phyloP scores from a whole-genome alignment of 495 filamentous ascomycete species.

The Aspergillus olivimuriae region DNA sequence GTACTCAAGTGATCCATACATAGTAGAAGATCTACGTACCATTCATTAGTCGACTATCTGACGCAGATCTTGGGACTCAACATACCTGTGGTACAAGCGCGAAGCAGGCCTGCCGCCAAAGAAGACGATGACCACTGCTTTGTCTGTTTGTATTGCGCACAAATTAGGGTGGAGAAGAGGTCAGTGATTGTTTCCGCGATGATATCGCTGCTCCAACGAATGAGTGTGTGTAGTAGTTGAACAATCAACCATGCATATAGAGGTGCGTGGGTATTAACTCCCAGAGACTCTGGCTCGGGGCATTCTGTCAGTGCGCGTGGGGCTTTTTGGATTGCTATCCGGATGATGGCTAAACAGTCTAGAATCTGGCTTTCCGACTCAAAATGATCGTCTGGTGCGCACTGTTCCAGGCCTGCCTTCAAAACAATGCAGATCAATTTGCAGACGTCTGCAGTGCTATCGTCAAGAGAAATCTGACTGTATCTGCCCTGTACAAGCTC shows the following conservation, averaged over 20 bases:
- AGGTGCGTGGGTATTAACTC: constrained; percentile 50
- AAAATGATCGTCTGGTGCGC: constrained; percentile 53
- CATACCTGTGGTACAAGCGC: constrained; percentile 32
- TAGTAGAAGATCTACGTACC: constrained; percentile 28
- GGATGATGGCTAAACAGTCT: constrained; percentile 67
- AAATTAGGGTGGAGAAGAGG: constrained; percentile 29
- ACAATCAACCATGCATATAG: constrained; percentile 70
- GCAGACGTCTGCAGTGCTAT: constrained; percentile 67
- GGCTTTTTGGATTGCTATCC: constrained; percentile 63
- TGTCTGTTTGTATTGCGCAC: constrained; percentile 28
- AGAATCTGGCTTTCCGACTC: constrained; percentile 50
- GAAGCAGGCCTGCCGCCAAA: constrained; percentile 27
- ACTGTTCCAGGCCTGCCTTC: constrained; percentile 67
- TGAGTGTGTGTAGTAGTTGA: constrained; percentile 29
- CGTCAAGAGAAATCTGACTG: constrained; percentile 43
- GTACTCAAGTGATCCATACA: constrained; percentile 22
- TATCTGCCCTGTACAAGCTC: constrained; percentile 51
- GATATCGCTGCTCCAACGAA: constrained; percentile 17
- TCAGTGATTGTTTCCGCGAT: constrained; percentile 24
- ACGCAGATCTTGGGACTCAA: constrained; percentile 3
- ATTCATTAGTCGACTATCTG: constrained; percentile 12
- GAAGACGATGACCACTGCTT: constrained; percentile 23
- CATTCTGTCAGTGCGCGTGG: constrained; percentile 60
- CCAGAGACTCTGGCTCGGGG: constrained; percentile 32
- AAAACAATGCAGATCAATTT: constrained; percentile 79